Base-by-base conservation (phyloP, 495 filamentous ascomycete genomes). In the Aspergillus hancockii region DNA sequence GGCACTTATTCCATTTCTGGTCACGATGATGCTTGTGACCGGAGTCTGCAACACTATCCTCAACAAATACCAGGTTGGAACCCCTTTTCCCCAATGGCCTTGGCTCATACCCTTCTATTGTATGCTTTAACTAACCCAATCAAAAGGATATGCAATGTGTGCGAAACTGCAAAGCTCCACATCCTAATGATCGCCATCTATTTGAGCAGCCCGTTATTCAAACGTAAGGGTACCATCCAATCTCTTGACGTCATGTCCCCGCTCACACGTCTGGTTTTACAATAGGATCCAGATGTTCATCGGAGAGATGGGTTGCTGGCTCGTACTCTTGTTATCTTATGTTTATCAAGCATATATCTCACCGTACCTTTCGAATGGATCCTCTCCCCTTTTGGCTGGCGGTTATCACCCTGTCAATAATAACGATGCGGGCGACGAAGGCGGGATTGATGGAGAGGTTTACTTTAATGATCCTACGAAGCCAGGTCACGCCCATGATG, bases 191-290 rank as follows among this genome's bases (percentile, higher is more conserved):
- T 13, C 68, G 69, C 21, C 83, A 87, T 52, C 83, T 85, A 22
- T 98, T 98, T 73, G 91, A 96, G 69, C 95, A 98, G 70, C 94
- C 94, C 14, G 93, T 98, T 31, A 87, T 98, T 59, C 94, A 98
- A 74, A 98, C 94, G 83, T 85, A 69, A 54, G 83, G 3, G 3
- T 63, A 28, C n/a, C 38, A 45, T 50, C 8, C 36, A 25, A 50
- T 38, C 38, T 28, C 49, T 52, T 38, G 28, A 3, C 41, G 10
- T 43, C 6, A n/a, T 43, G 45, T 38, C 54, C 56, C 61, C 31
- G 54, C 61, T 67, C 14, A 67, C 51, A 36, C 18, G 5, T 22
- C 38, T 43, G 34, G 32, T 59, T 34, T 21, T n/a, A 10, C 36
- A 52, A 63, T 47, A 81, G 78, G 10, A 83, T 88, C 0, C 92